A percentile compares a stretch with the other conserved stretches of the same genome.
These are phyloP conservation scores for Myriangium duriaei DNA, from an alignment of 2,329 filamentous ascomycete genomes.

Conservation along the genomic window DNA sequence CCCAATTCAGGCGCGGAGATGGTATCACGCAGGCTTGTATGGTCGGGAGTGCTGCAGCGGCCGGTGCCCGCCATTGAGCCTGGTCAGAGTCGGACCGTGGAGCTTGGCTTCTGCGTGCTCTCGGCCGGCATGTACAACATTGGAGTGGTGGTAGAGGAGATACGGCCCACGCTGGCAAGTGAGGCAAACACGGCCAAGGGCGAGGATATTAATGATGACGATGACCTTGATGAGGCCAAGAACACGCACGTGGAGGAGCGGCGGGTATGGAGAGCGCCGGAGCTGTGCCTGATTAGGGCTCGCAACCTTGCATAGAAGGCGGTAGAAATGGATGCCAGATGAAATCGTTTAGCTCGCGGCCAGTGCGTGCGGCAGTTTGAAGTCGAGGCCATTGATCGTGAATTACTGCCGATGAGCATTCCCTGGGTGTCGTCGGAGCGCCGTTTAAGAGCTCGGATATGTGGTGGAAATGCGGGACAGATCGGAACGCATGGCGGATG, in stretches of 20 bases:
- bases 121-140: constrained; percentile 76
- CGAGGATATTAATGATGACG: constrained; percentile 2
- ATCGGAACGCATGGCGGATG: constrained; percentile 7
- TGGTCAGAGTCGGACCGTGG: constrained; percentile 46
- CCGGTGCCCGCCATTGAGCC: constrained; percentile 51
- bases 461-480: constrained; percentile 7
- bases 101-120: constrained; percentile 60
- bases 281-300: constrained; percentile 10
- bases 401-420: too few species aligned
- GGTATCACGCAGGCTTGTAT: constrained; percentile 67
- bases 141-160: constrained; percentile 69
- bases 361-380: too few species aligned
- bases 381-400: too few species aligned
- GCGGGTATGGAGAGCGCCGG: constrained; percentile 11
- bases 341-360: too few species aligned
- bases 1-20: constrained; percentile 63
- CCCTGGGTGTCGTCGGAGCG: not conserved
- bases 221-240: constrained; percentile 8
- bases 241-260: not conserved
- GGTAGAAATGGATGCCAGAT: too few species aligned
- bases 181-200: constrained; percentile 5
- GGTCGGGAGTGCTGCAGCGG: constrained; percentile 75
- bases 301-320: not conserved
- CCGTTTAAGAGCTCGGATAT: not conserved
- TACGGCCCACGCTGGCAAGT: constrained; percentile 26